Percentiles rank a stretch among this genome's conserved stretches.
phyloP scores from a whole-genome alignment of 2,329 filamentous ascomycete genomes.

The Microsporum canis region DNA sequence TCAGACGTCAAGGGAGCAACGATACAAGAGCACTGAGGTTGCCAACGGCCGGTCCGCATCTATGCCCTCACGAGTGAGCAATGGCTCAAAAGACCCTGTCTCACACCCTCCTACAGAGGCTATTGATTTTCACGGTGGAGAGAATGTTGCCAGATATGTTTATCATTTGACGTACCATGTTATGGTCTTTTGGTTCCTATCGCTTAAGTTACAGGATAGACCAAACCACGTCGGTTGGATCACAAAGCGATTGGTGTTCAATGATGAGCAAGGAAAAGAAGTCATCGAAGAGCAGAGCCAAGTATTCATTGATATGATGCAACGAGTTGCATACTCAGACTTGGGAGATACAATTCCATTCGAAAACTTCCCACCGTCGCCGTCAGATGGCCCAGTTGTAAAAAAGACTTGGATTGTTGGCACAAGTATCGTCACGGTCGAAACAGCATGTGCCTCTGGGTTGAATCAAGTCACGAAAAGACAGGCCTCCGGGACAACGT shows the following conservation, averaged over 20 bases:
- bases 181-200: conserved; percentile 93
- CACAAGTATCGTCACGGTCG: conserved; percentile 41
- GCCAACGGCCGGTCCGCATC: conserved; percentile 25
- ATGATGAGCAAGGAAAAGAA: conserved; percentile 61
- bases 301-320: conserved; percentile 91
- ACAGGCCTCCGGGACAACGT: conserved; percentile 41
- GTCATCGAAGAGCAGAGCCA: conserved; percentile 83
- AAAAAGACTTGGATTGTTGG: conserved; percentile 42
- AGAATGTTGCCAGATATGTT: conserved; percentile 84
- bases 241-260: conserved; percentile 67
- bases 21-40: conserved; percentile 26
- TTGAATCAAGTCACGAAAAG: conserved; percentile 41
- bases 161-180: conserved; percentile 90
- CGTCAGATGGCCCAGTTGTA: conserved; percentile 31
- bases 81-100: conserved; percentile 30
- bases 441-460: conserved; percentile 38
- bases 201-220: conserved; percentile 72
- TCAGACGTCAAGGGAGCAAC: conserved; percentile 65
- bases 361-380: conserved; percentile 31
- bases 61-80: conserved; percentile 33
- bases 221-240: conserved; percentile 83
- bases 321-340: conserved; percentile 74
- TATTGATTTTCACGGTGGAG: conserved; percentile 39
- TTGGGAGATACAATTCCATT: conserved; percentile 54
- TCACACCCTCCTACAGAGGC: conserved; percentile 22